A percentile compares a stretch with the other conserved stretches of the same genome.
Evolutionary conservation across 129 eudicot species (phyloP).

Genomic region (Arctium minus): DNA sequence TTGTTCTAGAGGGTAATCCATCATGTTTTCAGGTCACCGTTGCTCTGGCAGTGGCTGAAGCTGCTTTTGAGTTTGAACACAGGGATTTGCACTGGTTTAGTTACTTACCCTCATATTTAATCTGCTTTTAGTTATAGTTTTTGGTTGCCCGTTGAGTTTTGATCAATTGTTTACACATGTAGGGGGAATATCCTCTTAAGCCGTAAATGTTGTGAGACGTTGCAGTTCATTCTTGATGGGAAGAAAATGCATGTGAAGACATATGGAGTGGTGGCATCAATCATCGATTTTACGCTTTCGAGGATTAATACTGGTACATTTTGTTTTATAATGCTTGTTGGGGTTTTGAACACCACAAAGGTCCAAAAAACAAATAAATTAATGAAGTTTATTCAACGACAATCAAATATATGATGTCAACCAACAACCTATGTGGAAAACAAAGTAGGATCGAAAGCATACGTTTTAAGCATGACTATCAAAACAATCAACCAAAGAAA

Average conservation of each 20-base stretch:
- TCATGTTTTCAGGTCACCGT: constrained; percentile 65
- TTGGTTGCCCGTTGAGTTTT: not conserved
- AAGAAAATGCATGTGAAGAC: constrained; percentile 51
- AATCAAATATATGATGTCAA: no score
- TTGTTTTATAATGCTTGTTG: not conserved
- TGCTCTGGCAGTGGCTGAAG: constrained; percentile 95
- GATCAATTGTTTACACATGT: constrained; percentile 1
- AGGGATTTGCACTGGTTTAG: constrained; percentile 95
- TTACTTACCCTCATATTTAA: constrained; percentile 12
- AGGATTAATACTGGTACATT: constrained; percentile 83
- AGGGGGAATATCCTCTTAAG: constrained; percentile 93
- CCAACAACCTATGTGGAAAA: no score
- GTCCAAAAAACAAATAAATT: no score
- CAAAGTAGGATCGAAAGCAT: no score
- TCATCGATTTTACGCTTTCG: constrained; percentile 94
- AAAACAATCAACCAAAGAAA: no score
- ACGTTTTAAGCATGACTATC: no score
- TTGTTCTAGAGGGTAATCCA: not conserved
- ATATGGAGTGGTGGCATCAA: constrained; percentile 65
- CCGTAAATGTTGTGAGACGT: constrained; percentile 53
- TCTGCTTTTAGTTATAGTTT: not conserved
- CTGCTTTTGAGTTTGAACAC: constrained; percentile 94
- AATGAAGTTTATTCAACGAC: no score
- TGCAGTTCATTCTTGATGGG: constrained; percentile 71
- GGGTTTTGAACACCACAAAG: no score